Conservation (phyloP, 169 alveolate genomes). For the Perkinsus olseni region DNA sequence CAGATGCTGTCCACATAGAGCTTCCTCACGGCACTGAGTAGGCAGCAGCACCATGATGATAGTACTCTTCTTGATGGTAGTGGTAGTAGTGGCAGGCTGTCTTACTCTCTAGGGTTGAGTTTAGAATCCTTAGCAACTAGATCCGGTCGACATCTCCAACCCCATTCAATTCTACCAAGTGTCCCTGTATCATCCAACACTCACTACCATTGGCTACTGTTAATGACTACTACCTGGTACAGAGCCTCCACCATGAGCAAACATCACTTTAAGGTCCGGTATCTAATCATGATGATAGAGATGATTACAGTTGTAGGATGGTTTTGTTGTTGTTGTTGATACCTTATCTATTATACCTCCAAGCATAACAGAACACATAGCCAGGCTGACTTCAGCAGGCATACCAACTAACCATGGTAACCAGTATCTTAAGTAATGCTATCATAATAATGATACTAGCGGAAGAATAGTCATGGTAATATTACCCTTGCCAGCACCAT, state of each 20-base stretch:
- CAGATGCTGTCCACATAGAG: background rate
- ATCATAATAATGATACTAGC: too few relatives aligned
- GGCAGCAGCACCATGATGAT: background rate
- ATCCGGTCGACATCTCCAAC: constrained; percentile 11
- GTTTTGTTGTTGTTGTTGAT: background rate
- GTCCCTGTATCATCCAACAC: background rate
- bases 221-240: background rate
- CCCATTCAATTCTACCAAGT: constrained; percentile 10
- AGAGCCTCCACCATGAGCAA: constrained; percentile 9
- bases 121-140: background rate
- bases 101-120: background rate
- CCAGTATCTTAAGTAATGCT: background rate
- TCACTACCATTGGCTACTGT: too few relatives aligned
- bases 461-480: too few relatives aligned
- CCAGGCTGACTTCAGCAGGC: constrained; percentile 3
- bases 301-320: background rate
- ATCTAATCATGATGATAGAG: background rate
- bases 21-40: background rate
- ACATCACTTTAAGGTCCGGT: background rate
- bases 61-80: background rate
- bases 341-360: background rate
- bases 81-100: too few relatives aligned
- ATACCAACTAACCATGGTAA: constrained; percentile 12
- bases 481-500: background rate
- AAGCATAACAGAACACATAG: constrained; percentile 4